phyloP scores from a whole-genome alignment of 192 early-diverging fungal species.

The Entrophospora sp. region DNA sequence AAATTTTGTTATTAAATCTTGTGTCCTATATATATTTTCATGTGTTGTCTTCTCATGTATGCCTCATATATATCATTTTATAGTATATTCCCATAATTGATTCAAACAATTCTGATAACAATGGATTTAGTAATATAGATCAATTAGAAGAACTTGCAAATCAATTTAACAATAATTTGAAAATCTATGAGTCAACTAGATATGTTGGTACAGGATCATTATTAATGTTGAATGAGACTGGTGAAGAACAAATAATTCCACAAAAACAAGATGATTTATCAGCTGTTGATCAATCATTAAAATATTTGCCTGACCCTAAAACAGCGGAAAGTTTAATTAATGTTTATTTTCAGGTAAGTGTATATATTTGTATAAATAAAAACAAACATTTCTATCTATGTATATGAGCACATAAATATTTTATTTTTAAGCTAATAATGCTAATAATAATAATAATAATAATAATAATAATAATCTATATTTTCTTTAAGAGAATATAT shows the following conservation, averaged over 20 bases:
- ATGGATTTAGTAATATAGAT: neutral
- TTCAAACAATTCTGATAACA: neutral
- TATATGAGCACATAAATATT: neutral
- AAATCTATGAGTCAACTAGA: conserved; percentile 6
- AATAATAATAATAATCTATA: neutral
- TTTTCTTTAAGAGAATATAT: neutral
- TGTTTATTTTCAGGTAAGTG: conserved; percentile 15
- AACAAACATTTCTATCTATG: neutral
- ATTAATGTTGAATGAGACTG: conserved; percentile 4
- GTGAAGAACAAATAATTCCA: conserved; percentile 15
- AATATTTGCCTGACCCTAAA: neutral
- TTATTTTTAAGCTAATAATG: no score
- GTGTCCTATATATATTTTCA: neutral
- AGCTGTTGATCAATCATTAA: conserved; percentile 5
- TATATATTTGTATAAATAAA: neutral
- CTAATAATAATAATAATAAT: no score
- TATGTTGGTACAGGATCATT: conserved; percentile 12
- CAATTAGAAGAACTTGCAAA: conserved; percentile 13
- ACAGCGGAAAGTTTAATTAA: conserved; percentile 6
- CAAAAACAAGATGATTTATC: conserved; percentile 1
- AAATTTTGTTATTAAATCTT: neutral
- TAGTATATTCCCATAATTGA: neutral
- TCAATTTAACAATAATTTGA: conserved; percentile 9
- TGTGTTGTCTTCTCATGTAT: neutral
- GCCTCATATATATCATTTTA: neutral